A percentile compares a stretch with the other conserved stretches of the same genome.
These are phyloP conservation scores for Leccinellum luteum DNA, from an alignment of 768 basidiomycete species.

Conservation along the genomic window DNA sequence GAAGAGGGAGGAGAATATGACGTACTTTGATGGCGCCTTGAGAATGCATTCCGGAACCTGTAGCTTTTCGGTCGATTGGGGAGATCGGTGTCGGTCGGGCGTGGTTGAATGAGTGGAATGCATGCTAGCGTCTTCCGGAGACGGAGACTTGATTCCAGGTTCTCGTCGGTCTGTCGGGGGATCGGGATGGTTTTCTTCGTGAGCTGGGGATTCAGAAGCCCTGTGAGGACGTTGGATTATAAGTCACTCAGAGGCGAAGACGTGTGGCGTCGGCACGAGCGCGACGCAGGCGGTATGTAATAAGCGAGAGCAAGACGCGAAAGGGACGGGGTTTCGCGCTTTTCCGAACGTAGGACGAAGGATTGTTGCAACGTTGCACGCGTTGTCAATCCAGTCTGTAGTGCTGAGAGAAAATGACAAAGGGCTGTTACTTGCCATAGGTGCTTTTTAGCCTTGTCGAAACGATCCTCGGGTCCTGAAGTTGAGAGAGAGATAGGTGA, in stretches of 20 bases:
- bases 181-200: constrained; percentile 20
- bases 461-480: constrained; percentile 29
- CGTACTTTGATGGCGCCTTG: constrained; percentile 26
- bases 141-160: constrained; percentile 12
- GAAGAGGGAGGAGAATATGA: constrained; percentile 12
- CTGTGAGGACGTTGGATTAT: constrained; percentile 22
- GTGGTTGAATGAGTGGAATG: constrained; percentile 17
- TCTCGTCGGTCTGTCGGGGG: constrained; percentile 13
- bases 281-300: constrained; percentile 11
- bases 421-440: constrained; percentile 29
- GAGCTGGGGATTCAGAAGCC: constrained; percentile 31
- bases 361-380: constrained; percentile 12
- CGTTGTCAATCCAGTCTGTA: constrained; percentile 4
- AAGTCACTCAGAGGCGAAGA: constrained; percentile 18
- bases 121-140: constrained; percentile 24
- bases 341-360: constrained; percentile 11
- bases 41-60: constrained; percentile 22
- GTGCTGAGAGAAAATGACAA: constrained; percentile 5
- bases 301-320: constrained; percentile 21
- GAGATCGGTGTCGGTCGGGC: constrained; percentile 19
- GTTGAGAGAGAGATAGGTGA: constrained; percentile 20
- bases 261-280: constrained; percentile 33
- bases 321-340: constrained; percentile 14
- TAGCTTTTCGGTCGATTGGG: constrained; percentile 17
- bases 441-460: constrained; percentile 37